Conservation (phyloP, 2,329 filamentous ascomycete genomes). For the Metarhizium anisopliae region DNA sequence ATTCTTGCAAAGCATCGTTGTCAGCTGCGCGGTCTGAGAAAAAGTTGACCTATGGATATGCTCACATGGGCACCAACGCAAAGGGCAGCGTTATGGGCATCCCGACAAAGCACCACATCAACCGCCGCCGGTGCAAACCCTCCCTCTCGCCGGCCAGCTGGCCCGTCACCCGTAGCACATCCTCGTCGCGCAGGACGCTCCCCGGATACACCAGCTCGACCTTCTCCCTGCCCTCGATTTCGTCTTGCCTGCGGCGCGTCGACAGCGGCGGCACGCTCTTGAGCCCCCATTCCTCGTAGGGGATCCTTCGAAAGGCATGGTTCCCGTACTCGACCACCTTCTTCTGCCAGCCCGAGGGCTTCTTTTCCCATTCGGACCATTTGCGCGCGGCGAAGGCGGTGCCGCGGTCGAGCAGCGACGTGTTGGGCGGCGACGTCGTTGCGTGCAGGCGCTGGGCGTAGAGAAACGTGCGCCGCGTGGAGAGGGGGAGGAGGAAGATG, state of each 20-base stretch:
- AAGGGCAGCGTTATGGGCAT: conserved; percentile 81
- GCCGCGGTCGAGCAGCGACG: conserved; percentile 56
- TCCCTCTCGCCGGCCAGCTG: conserved; percentile 74
- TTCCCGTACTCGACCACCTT: conserved; percentile 82
- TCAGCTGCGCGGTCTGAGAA: too few relatives aligned
- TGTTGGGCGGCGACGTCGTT: conserved; percentile 36
- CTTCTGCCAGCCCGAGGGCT: conserved; percentile 79
- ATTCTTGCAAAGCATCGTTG: conserved; percentile 41
- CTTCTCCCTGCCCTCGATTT: conserved; percentile 51
- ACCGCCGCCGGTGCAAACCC: conserved; percentile 61
- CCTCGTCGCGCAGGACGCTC: conserved; percentile 54
- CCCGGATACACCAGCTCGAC: conserved; percentile 71
- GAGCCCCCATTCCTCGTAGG: conserved; percentile 95
- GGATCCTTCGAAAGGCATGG: conserved; percentile 72
- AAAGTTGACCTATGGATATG: too few relatives aligned
- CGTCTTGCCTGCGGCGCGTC: conserved; percentile 53
- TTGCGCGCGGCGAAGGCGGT: conserved; percentile 63
- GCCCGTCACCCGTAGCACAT: conserved; percentile 56
- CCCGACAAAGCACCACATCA: conserved; percentile 72
- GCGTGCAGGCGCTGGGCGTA: conserved; percentile 74
- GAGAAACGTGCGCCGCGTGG: conserved; percentile 80
- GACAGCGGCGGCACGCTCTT: conserved; percentile 87
- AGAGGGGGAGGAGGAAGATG: conserved; percentile 87
- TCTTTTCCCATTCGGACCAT: conserved; percentile 84
- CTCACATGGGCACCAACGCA: conserved; percentile 77